Evolutionary conservation across 805 yeast genomes (phyloP).

Genomic region (Candida patagonica): DNA sequence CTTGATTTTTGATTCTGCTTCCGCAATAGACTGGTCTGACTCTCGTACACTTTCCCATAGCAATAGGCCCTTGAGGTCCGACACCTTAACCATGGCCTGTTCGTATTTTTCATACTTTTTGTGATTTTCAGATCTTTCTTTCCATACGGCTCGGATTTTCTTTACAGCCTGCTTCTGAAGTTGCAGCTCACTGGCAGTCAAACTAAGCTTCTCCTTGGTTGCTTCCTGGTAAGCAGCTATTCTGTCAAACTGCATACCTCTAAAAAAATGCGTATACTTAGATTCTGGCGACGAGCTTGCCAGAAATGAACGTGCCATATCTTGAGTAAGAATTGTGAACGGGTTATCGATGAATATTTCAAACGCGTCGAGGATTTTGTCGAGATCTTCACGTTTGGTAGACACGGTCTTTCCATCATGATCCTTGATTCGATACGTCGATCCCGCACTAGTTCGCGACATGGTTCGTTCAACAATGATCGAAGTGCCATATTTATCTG

Average conservation of each 20-base stretch:
- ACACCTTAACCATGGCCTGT: neutral
- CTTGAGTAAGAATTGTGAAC: constrained; percentile 86
- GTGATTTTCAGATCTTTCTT: neutral
- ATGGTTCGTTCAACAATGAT: constrained; percentile 58
- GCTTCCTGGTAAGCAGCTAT: constrained; percentile 34
- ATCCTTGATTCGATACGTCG: constrained; percentile 47
- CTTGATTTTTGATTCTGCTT: neutral
- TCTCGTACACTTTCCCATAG: constrained; percentile 5
- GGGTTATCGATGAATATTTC: constrained; percentile 83
- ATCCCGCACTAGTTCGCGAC: constrained; percentile 30
- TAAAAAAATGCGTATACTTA: constrained; percentile 70
- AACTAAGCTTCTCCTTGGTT: constrained; percentile 33
- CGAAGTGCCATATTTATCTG: constrained; percentile 52
- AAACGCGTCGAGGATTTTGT: constrained; percentile 57
- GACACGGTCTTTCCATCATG: constrained; percentile 45
- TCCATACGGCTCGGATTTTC: neutral
- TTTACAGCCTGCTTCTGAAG: constrained; percentile 29
- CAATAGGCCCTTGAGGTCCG: neutral
- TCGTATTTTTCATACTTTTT: neutral
- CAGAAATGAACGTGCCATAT: constrained; percentile 82
- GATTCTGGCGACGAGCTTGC: constrained; percentile 64
- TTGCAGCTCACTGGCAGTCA: constrained; percentile 33
- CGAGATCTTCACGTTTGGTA: constrained; percentile 54
- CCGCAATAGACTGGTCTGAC: neutral
- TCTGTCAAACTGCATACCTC: constrained; percentile 66